Evolutionary conservation across 192 early-diverging fungal genomes (phyloP), one percentile per base, ranked within the genome.

Genomic region (Backusella tarrabulga): DNA sequence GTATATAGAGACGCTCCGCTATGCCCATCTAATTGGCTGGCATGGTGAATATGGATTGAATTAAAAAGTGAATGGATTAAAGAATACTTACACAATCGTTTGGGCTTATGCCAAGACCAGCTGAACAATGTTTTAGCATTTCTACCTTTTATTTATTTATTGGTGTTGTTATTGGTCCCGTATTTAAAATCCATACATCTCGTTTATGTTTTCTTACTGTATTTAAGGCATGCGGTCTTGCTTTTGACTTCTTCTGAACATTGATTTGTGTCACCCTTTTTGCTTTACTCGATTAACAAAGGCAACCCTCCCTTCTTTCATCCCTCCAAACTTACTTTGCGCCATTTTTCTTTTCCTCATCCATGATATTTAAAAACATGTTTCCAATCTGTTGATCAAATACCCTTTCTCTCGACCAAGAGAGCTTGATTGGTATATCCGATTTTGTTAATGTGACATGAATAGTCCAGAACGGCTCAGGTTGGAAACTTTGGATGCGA

Each of bases 401-500:
- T 0, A 86, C 50, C 4, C 80, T 35, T n/a, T 50, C 73, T 29
- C 81, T 42, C 26, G 56, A 34, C 84, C 84, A 80, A 15, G 40
- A 36, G 26, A 79, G 14, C 15, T 81, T 79, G 3, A 74, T 50
- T 26, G 73, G 70, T 12, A 67, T 21, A 67, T 75, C 56, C 2
- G 32, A 34, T 63, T 81, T 74, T 9, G 60, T 68, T 1, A 88
- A 52, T 1, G 77, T 77, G 34, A 79, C 76, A 4, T 66, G 21
- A 29, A 88, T 46, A 1, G 75, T 74, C 87, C 87, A 88, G 79
- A 79, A 88, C 1, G 88, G 52, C 56, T 86, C 85, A 12, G 87
- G 87, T 50, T 76, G 79, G 68, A 88, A 88, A 1, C 81, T 85
- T 60, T 89, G 78, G 23, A 88, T 88, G n/a, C 80, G 83, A 74